Percentiles rank a stretch among this genome's conserved stretches.
Conservation (phyloP, 2,329 filamentous ascomycete genomes). For the Trichoderma lentiforme region DNA sequence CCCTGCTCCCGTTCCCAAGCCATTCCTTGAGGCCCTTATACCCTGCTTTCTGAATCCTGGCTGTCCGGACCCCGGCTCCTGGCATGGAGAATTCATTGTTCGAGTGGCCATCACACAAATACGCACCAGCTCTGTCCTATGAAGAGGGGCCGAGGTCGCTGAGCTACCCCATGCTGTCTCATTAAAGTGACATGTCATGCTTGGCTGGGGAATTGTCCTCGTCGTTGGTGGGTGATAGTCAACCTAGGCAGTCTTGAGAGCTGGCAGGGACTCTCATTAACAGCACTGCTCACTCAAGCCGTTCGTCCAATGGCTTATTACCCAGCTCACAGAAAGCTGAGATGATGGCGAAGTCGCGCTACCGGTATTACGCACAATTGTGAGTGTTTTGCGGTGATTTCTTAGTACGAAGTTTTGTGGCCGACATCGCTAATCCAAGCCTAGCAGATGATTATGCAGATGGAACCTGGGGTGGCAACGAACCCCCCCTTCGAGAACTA, state of each 20-base stretch:
- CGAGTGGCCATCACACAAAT: neutral
- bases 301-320: neutral
- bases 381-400: neutral
- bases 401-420: neutral
- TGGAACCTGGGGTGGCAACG: neutral
- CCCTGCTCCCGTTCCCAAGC: neutral
- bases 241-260: neutral
- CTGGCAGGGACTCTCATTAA: neutral
- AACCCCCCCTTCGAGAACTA: neutral
- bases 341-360: neutral
- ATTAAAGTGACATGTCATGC: slow-evolving; percentile 16
- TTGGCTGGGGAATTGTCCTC: neutral
- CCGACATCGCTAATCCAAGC: neutral
- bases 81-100: neutral
- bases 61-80: neutral
- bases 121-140: neutral
- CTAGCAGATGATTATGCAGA: neutral
- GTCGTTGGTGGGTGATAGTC: neutral
- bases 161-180: neutral
- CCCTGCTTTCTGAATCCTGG: neutral
- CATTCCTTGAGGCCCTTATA: neutral
- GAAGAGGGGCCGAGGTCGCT: neutral
- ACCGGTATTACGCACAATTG: neutral
- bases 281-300: neutral
- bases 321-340: neutral